phyloP scores from a whole-genome alignment of 2,329 filamentous ascomycete genomes.

The Aspergillus ustus region DNA sequence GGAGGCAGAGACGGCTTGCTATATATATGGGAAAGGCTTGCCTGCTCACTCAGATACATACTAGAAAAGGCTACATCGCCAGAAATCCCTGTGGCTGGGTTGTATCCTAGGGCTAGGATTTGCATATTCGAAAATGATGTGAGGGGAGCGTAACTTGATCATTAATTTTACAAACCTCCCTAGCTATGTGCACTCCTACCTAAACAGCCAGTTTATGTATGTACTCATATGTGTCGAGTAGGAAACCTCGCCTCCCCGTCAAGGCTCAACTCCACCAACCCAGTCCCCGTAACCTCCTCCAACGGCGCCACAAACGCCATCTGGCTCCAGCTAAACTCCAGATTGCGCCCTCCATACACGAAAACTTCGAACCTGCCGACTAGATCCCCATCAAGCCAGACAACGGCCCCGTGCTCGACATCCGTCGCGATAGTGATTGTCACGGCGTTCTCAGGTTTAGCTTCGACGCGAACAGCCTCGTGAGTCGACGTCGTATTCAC shows the following conservation, averaged over 20 bases:
- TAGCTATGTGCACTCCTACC: too few species aligned
- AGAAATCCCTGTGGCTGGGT: too few species aligned
- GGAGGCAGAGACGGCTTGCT: too few species aligned
- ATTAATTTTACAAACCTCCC: too few species aligned
- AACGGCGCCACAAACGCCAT: conserved; percentile 62
- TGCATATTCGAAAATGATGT: too few species aligned
- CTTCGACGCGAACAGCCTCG: conserved; percentile 40
- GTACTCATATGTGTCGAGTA: too few species aligned
- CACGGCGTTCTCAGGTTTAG: conserved; percentile 31
- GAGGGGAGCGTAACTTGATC: too few species aligned
- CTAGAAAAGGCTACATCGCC: too few species aligned
- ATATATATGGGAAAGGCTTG: too few species aligned
- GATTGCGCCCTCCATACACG: conserved; percentile 58
- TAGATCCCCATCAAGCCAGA: conserved; percentile 54
- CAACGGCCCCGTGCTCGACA: conserved; percentile 52
- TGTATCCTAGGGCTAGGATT: too few species aligned
- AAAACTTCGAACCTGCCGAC: conserved; percentile 59
- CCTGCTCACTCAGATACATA: too few species aligned
- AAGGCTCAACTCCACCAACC: background rate
- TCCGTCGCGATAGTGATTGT: conserved; percentile 39
- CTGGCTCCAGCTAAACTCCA: conserved; percentile 59
- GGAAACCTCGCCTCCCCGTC: background rate
- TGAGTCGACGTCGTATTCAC: conserved; percentile 56
- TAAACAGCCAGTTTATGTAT: too few species aligned
- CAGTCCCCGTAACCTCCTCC: conserved; percentile 29